phyloP scores from a whole-genome alignment of 2,329 filamentous ascomycete species.

The Teratosphaeria nubilosa region DNA sequence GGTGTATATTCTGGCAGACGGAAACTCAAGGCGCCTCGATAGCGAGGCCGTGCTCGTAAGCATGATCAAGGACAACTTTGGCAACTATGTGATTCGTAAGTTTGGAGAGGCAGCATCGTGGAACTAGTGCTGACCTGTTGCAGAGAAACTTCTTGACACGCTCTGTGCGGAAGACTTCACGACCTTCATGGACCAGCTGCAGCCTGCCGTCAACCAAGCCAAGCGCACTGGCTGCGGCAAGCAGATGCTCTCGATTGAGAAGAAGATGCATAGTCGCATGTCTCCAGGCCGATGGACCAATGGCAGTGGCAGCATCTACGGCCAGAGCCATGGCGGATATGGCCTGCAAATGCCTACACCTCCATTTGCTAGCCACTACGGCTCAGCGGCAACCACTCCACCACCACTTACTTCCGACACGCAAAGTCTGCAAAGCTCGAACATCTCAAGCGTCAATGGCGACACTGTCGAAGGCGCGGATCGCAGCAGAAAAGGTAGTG shows the following conservation, averaged over 20 bases:
- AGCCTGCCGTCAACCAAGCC: conserved; percentile 36
- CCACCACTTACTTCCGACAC: conserved; percentile 17
- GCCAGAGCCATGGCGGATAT: conserved; percentile 2
- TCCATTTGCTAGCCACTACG: conserved; percentile 14
- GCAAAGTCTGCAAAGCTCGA: conserved; percentile 19
- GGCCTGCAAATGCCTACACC: conserved; percentile 1
- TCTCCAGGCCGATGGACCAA: background rate
- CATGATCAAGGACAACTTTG: conserved; percentile 83
- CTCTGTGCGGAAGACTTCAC: conserved; percentile 31
- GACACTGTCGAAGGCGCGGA: conserved; percentile 26
- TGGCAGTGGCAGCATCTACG: background rate
- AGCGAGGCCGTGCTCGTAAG: conserved; percentile 61
- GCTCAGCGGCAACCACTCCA: conserved; percentile 18
- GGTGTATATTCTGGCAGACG: conserved; percentile 48
- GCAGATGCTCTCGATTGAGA: conserved; percentile 37
- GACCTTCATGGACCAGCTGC: conserved; percentile 31
- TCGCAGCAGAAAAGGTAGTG: conserved; percentile 18
- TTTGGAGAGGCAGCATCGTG: conserved; percentile 15
- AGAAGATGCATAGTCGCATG: conserved; percentile 36
- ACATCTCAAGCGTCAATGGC: conserved; percentile 21
- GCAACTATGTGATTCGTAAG: conserved; percentile 95
- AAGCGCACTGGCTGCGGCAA: conserved; percentile 34
- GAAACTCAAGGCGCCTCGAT: conserved; percentile 41
- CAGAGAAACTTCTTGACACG: conserved; percentile 67
- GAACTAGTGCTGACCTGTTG: conserved; percentile 8